Base-by-base conservation (phyloP, 768 basidiomycete species). In the Cystofilobasidium capitatum region DNA sequence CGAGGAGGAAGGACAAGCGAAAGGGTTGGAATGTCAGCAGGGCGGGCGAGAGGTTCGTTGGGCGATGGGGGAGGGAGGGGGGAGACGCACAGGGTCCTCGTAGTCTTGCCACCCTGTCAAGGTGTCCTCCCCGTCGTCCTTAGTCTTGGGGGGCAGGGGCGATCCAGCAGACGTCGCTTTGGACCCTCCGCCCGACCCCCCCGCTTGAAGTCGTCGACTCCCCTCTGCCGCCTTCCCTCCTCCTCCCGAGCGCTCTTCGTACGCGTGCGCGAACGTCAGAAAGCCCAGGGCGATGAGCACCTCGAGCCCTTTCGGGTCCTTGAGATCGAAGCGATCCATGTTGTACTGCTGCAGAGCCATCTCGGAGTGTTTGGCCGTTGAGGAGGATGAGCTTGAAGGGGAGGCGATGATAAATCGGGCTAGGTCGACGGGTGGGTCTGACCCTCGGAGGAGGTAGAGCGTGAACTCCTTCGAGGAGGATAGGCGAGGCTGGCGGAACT, bases 271-370 rank as follows among this genome's bases (percentile, higher is more conserved):
- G 42, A 68, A 68, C n/a, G 35, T 39, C 7, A 62, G 13, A 33
- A 68, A 68, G 17, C 45, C 24, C 8, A 59, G n/a, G 29, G 62
- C 33, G 39, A 62, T 29, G 29, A 62, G 26, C 6, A 62, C 54
- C 60, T 68, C 66, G 33, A 68, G 66, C 1, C 66, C 66, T n/a
- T 68, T 68, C 14, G 39, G 66, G 42, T 68, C 66, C 20, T 33
- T 44, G n/a, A 45, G 40, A 6, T 61, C 31, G 24, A 68, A 68
- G 22, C 66, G 47, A 8, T 55, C 45, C 1, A 68, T 45, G n/a
- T 68, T 68, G 60, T 68, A 68, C 26, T 47, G 33, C 22, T 62
- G 66, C 29, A 68, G 13, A 10, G 29, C 24, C 9, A 62, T 26
- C 26, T 51, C 49, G 49, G 49, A n/a, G 24, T 29, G 24, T 4